Evolutionary conservation across 2,329 filamentous ascomycete genomes (phyloP).

Genomic region (Alternaria hordeiaustralica): DNA sequence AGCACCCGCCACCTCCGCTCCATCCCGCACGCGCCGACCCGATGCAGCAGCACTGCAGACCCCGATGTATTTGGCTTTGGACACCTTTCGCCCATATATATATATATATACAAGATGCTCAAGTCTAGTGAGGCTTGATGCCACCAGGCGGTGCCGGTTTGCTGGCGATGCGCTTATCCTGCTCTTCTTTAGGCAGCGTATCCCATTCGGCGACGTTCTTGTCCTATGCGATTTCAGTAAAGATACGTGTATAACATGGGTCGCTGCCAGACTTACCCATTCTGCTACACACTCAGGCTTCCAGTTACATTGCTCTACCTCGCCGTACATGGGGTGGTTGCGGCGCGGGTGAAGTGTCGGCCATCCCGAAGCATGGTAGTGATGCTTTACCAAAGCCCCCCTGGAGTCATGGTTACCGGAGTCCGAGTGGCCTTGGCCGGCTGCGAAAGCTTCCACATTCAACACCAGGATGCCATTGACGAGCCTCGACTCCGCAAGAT

Average conservation of each 20-base stretch:
- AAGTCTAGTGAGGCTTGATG: not conserved
- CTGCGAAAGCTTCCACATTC: slow-evolving; percentile 74
- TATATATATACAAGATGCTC: not conserved
- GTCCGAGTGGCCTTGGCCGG: slow-evolving; percentile 75
- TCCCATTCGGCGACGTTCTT: slow-evolving; percentile 67
- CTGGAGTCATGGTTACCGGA: slow-evolving; percentile 73
- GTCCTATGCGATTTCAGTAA: slow-evolving; percentile 50
- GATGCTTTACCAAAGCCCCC: slow-evolving; percentile 72
- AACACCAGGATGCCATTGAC: slow-evolving; percentile 70
- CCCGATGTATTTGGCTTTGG: not conserved
- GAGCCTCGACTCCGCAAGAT: slow-evolving; percentile 69
- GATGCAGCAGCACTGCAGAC: not conserved
- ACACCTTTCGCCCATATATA: not conserved
- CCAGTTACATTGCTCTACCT: slow-evolving; percentile 77
- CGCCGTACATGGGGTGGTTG: slow-evolving; percentile 71
- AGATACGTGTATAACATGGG: not conserved
- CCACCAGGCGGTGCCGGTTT: slow-evolving; percentile 28
- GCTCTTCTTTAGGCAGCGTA: slow-evolving; percentile 64
- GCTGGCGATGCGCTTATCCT: slow-evolving; percentile 57
- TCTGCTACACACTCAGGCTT: slow-evolving; percentile 66
- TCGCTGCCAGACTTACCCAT: slow-evolving; percentile 54
- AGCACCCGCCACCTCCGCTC: not conserved
- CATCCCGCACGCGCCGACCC: not conserved
- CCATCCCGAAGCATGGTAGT: slow-evolving; percentile 78
- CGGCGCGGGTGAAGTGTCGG: slow-evolving; percentile 70